Evolutionary conservation across 129 eudicot genomes (phyloP).

Genomic region (Mikania micrantha): DNA sequence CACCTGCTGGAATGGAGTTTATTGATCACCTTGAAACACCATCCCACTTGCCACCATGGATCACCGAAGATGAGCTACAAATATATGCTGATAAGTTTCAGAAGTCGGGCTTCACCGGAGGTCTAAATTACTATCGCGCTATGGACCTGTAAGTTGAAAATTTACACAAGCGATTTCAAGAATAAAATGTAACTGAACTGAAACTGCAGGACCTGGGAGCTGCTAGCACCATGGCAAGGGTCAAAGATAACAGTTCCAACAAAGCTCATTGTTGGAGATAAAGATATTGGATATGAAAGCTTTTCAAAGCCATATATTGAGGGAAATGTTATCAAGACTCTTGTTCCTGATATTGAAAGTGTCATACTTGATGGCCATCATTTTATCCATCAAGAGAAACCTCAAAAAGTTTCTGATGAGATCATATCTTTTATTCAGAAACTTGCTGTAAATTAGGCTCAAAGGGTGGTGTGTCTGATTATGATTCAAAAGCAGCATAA

Average conservation of each 20-base stretch:
- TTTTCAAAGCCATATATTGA: slow-evolving; percentile 7
- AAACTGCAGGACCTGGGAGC: slow-evolving; percentile 20
- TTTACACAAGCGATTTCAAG: no score
- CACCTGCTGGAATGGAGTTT: slow-evolving; percentile 51
- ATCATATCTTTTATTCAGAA: slow-evolving; percentile 15
- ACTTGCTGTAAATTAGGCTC: not conserved
- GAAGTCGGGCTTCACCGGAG: slow-evolving; percentile 26
- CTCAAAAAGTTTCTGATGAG: slow-evolving; percentile 19
- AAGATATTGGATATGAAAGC: slow-evolving; percentile 15
- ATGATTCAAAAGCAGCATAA: not conserved
- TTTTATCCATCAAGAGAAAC: slow-evolving; percentile 22
- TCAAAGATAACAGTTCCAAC: slow-evolving; percentile 21
- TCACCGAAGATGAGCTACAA: slow-evolving; percentile 18
- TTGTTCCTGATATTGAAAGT: slow-evolving; percentile 21
- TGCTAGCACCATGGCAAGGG: slow-evolving; percentile 26
- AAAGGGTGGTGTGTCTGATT: not conserved
- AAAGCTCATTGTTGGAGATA: slow-evolving; percentile 16
- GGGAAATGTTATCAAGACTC: slow-evolving; percentile 9
- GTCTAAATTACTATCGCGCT: slow-evolving; percentile 19
- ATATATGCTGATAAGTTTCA: slow-evolving; percentile 18
- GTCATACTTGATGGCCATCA: slow-evolving; percentile 21
- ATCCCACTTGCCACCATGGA: slow-evolving; percentile 31
- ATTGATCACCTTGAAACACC: slow-evolving; percentile 26
- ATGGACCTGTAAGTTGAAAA: slow-evolving; percentile 20
- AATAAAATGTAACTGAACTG: not conserved